A percentile compares a stretch with the other conserved stretches of the same genome.
These are phyloP conservation scores for Coemansia sp. DNA, from an alignment of 192 early-diverging fungal species.

Conservation along the genomic window DNA sequence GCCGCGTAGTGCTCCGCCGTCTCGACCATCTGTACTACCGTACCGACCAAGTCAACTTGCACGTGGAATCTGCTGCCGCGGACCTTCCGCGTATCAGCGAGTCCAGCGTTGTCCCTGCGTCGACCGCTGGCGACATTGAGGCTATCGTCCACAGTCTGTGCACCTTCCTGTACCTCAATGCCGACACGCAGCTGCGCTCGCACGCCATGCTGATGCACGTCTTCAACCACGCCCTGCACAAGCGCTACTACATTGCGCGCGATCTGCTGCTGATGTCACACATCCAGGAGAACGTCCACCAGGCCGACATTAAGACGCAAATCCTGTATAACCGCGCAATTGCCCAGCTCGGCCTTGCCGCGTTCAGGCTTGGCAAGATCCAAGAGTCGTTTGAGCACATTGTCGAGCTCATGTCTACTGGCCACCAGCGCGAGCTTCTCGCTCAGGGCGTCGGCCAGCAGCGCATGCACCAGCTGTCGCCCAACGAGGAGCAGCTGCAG, in stretches of 20 bases:
- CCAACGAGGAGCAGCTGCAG: constrained; percentile 91
- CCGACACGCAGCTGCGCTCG: constrained; percentile 79
- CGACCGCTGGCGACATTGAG: constrained; percentile 55
- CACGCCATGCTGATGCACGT: constrained; percentile 97
- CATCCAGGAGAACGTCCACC: constrained; percentile 89
- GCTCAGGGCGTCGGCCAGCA: constrained; percentile 83
- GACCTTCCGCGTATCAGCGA: constrained; percentile 51
- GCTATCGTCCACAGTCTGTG: constrained; percentile 81
- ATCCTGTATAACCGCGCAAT: constrained; percentile 95
- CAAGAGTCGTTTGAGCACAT: constrained; percentile 83
- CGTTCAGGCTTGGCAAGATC: constrained; percentile 93
- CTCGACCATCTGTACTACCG: constrained; percentile 98
- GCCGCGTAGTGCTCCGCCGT: constrained; percentile 79
- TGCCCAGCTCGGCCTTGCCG: constrained; percentile 94
- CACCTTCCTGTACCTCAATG: constrained; percentile 86
- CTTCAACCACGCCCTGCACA: constrained; percentile 96
- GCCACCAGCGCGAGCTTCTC: constrained; percentile 89
- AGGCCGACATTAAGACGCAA: constrained; percentile 89
- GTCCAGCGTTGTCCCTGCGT: constrained; percentile 54
- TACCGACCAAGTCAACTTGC: constrained; percentile 84
- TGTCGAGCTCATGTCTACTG: constrained; percentile 85
- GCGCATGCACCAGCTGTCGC: constrained; percentile 77
- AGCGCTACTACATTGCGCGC: constrained; percentile 89
- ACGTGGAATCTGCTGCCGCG: constrained; percentile 59
- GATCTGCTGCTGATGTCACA: constrained; percentile 99